A percentile compares a stretch with the other conserved stretches of the same genome.
Conservation (phyloP, 1,139 yeast genomes). For the Geotrichum citri-aurantii region DNA sequence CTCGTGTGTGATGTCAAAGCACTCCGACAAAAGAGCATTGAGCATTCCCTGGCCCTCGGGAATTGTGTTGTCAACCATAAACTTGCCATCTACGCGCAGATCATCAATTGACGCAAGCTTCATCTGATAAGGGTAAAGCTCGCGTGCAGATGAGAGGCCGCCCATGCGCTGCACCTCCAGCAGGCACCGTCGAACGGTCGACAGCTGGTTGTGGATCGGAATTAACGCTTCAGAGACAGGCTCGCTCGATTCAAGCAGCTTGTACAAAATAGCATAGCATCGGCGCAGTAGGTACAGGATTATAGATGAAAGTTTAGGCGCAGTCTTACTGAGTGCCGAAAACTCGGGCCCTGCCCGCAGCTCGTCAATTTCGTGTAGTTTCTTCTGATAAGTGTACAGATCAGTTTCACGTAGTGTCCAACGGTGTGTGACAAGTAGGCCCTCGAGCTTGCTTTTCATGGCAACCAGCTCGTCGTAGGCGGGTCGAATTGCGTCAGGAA, state of each 20-base stretch:
- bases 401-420: conserved; percentile 98
- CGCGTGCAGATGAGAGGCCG: conserved; percentile 79
- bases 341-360: conserved; percentile 56
- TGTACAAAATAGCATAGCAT: conserved; percentile 83
- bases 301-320: conserved; percentile 51
- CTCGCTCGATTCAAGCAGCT: conserved; percentile 83
- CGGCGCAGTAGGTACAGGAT: conserved; percentile 76
- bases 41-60: conserved; percentile 97
- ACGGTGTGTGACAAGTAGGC: conserved; percentile 79
- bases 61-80: conserved; percentile 75
- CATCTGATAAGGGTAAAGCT: conserved; percentile 91
- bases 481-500: conserved; percentile 47
- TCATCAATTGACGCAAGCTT: conserved; percentile 86
- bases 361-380: conserved; percentile 60
- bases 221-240: conserved; percentile 92
- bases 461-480: conserved; percentile 52
- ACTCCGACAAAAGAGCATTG: conserved; percentile 84
- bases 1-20: conserved; percentile 90
- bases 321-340: conserved; percentile 34
- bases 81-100: conserved; percentile 82
- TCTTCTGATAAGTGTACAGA: conserved; percentile 72
- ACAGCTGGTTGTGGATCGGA: conserved; percentile 86
- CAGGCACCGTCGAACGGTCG: conserved; percentile 84
- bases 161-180: conserved; percentile 88
- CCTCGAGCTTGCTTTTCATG: conserved; percentile 69